Evolutionary conservation across 768 basidiomycete species (phyloP), one percentile per base, ranked within the genome.

Genomic region (Myochromella boudieri): DNA sequence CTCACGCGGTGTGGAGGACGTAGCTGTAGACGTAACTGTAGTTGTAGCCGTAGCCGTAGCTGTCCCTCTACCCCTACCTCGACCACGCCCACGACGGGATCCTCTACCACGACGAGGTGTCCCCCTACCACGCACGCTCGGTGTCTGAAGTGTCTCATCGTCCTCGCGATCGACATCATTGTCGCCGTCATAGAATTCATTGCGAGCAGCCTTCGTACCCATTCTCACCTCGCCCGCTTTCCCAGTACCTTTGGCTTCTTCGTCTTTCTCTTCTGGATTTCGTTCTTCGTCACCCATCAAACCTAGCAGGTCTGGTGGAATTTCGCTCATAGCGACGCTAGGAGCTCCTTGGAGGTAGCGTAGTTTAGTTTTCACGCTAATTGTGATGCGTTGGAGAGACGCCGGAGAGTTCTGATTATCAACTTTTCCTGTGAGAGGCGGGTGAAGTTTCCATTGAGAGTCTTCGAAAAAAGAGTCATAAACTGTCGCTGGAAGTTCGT

Each of bases 251-350:
- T 25, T 26, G 64, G 68, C 52, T 10, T 90, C 90, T 50, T 89
- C 88, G 42, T 57, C 62, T 56, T 58, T 63, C 55, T 63, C 63
- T 50, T 56, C 60, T 27, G 43, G 47, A 46, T 53, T 54, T 47
- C 47, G 54, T 39, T 51, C 57, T 52, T 56, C 64, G 57, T 85
- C 82, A 3, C 76, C 81, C 22, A 95, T 65, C 59, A 90, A 76
- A 1, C 81, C 87, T 52, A 84, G 85, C 12, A 99, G 69, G 57
- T 95, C 87, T 0, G 95, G 95, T 3, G 97, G 95, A 21, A 98
- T 91, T 67, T 97, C 93, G 59, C 93, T 90, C 90, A 98, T 89
- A 54, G 84, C 84, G 8, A 98, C 91, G 61, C 91, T 93, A n/a
- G 95, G 95, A 32, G 95, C 97, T 25, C 95, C 94, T 51, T 94